A percentile compares a stretch with the other conserved stretches of the same genome.
These are phyloP conservation scores for Flaveria linearis DNA, from an alignment of 129 eudicot genomes.

Conservation along the genomic window DNA sequence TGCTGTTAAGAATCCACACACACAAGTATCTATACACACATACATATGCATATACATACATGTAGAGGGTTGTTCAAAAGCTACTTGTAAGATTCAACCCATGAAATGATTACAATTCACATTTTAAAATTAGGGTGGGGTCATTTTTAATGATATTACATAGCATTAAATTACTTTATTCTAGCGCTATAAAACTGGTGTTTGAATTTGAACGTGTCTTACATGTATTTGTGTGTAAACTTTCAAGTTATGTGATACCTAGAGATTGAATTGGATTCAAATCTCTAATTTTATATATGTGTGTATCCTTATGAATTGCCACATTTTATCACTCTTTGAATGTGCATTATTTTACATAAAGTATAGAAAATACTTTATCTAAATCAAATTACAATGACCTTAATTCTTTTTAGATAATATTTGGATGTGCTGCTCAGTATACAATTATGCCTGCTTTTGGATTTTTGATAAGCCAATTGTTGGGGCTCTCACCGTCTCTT, in stretches of 20 bases:
- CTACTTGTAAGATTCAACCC: slow-evolving; percentile 6
- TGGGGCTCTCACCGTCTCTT: slow-evolving; percentile 69
- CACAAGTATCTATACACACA: neutral
- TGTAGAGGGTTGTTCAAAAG: neutral
- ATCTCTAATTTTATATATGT: neutral
- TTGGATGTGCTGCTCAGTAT: slow-evolving; percentile 76
- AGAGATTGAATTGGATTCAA: neutral
- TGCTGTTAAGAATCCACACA: neutral
- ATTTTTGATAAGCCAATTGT: slow-evolving; percentile 54
- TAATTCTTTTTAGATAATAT: slow-evolving; percentile 52
- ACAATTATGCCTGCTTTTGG: slow-evolving; percentile 84
- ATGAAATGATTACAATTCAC: neutral
- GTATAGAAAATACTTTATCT: neutral
- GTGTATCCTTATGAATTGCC: neutral
- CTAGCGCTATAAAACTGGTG: neutral
- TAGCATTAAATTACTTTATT: neutral
- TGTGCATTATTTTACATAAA: slow-evolving; percentile 5
- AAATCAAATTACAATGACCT: neutral
- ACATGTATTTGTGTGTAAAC: neutral
- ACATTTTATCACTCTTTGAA: neutral
- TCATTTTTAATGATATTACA: neutral
- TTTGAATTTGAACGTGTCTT: neutral
- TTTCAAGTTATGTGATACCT: slow-evolving; percentile 9
- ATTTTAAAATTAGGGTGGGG: neutral
- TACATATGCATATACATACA: neutral